Evolutionary conservation across 1,284 basidiomycete species (phyloP).

Genomic region (Microbotryomycetes sp.): DNA sequence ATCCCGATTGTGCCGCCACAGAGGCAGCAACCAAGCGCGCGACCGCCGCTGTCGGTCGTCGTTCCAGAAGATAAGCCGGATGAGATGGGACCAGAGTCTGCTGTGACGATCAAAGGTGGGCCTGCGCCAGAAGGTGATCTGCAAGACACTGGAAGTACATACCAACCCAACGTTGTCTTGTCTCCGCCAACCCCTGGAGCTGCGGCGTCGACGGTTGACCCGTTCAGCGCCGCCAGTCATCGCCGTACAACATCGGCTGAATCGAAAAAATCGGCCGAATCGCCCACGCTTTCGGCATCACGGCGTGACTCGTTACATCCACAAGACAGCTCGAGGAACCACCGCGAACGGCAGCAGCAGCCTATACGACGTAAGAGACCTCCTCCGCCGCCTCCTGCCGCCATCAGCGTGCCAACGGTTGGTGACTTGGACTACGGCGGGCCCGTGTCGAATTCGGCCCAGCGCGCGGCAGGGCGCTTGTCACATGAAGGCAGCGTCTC

Average conservation of each 20-base stretch:
- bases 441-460: neutral
- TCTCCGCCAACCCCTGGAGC: neutral
- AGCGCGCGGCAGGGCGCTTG: neutral
- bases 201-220: neutral
- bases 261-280: neutral
- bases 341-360: neutral
- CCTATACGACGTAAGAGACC: neutral
- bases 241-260: neutral
- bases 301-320: neutral
- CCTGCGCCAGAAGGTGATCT: too few relatives aligned
- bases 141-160: neutral
- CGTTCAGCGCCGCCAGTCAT: neutral
- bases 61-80: neutral
- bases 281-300: too few relatives aligned
- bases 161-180: neutral
- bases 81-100: slow-evolving; percentile 7
- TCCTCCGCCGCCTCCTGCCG: slow-evolving; percentile 24
- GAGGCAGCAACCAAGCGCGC: neutral
- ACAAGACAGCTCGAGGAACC: slow-evolving; percentile 1
- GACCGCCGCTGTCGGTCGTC: neutral
- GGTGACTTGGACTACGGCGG: slow-evolving; percentile 14
- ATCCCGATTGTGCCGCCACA: neutral
- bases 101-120: slow-evolving; percentile 1
- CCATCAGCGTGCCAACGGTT: slow-evolving; percentile 24
- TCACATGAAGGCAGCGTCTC: neutral